Conservation (phyloP, 805 yeast genomes). For the Yarrowia sp. region DNA sequence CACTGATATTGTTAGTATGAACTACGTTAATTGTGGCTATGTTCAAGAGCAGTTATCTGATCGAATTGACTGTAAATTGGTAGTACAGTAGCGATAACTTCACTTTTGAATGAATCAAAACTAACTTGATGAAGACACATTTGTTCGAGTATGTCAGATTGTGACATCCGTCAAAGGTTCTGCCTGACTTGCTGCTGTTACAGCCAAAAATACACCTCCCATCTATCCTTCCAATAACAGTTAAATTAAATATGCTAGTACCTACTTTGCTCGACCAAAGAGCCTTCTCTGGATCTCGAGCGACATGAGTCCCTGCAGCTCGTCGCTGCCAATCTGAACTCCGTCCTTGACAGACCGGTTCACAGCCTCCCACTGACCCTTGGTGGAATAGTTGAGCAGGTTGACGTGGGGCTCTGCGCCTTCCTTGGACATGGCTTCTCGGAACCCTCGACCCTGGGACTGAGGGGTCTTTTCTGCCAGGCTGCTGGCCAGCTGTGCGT, state of each 20-base stretch:
- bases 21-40: too few species aligned
- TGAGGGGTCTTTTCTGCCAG: slow-evolving; percentile 13
- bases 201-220: too few species aligned
- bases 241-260: slow-evolving; percentile 12
- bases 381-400: slow-evolving; percentile 16
- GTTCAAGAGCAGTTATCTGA: too few species aligned
- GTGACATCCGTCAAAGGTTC: too few species aligned
- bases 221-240: neutral
- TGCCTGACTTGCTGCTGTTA: too few species aligned
- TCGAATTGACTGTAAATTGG: too few species aligned
- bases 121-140: too few species aligned
- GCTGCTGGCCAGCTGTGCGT: slow-evolving; percentile 39
- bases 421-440: slow-evolving; percentile 34
- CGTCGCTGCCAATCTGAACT: slow-evolving; percentile 43
- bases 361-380: slow-evolving; percentile 33
- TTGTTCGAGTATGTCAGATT: too few species aligned
- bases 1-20: too few species aligned
- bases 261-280: slow-evolving; percentile 9
- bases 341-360: slow-evolving; percentile 7
- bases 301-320: slow-evolving; percentile 46
- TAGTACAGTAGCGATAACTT: too few species aligned
- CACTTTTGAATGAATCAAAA: too few species aligned
- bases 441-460: slow-evolving; percentile 27
- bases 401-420: slow-evolving; percentile 20
- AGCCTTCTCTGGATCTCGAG: slow-evolving; percentile 42